Conservation (phyloP, 805 yeast species). For the Yamadazyma scolyti region DNA sequence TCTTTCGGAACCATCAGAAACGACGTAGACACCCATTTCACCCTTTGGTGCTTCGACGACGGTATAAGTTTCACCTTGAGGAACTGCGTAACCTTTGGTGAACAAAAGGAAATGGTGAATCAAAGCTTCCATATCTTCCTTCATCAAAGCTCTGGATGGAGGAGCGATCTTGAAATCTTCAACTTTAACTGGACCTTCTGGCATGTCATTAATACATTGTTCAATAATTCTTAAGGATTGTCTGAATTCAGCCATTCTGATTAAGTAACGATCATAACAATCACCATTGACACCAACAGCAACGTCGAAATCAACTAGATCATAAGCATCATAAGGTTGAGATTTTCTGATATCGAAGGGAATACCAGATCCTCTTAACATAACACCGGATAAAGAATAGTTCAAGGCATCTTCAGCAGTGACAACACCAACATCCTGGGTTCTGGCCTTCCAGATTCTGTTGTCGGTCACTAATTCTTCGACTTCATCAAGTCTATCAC, state of each 20-base stretch:
- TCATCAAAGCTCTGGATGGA: conserved; percentile 79
- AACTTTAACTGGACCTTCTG: conserved; percentile 86
- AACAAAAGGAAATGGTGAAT: conserved; percentile 85
- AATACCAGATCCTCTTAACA: conserved; percentile 88
- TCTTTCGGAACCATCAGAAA: conserved; percentile 84
- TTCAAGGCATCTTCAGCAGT: conserved; percentile 85
- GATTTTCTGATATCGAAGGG: conserved; percentile 84
- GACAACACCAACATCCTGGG: conserved; percentile 73
- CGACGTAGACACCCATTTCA: conserved; percentile 88
- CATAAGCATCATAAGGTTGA: conserved; percentile 89
- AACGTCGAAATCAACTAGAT: conserved; percentile 77
- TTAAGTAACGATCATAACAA: conserved; percentile 84
- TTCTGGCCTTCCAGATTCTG: conserved; percentile 89
- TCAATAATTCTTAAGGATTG: conserved; percentile 85
- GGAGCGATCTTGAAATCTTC: conserved; percentile 85
- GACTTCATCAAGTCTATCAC: conserved; percentile 86
- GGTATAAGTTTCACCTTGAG: conserved; percentile 87
- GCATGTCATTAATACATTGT: conserved; percentile 89
- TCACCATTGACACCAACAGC: conserved; percentile 88
- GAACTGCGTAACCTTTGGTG: conserved; percentile 86
- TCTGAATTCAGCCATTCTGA: conserved; percentile 90
- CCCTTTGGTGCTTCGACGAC: conserved; percentile 95
- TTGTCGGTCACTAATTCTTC: conserved; percentile 88
- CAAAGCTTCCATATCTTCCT: conserved; percentile 88
- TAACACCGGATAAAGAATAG: conserved; percentile 78